Percentiles rank a stretch among this genome's conserved stretches.
Evolutionary conservation across 1,284 basidiomycete genomes (phyloP).

Genomic region (Malassezia sp.): DNA sequence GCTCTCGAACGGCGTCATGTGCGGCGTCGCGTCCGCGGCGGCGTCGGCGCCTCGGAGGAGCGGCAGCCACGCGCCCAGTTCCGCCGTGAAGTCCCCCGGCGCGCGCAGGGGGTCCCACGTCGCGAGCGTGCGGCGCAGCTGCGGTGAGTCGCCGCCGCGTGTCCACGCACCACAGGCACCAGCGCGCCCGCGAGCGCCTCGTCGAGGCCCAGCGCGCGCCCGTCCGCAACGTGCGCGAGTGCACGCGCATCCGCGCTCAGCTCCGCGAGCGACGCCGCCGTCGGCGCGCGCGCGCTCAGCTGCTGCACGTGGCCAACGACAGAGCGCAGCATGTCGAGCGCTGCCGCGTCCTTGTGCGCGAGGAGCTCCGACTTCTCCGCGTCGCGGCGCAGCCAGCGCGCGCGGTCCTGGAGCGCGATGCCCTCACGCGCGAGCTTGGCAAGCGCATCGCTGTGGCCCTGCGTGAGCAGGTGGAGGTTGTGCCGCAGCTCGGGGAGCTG

Average conservation of each 20-base stretch:
- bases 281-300: constrained; percentile 7
- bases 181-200: constrained; percentile 15
- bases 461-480: constrained; percentile 75
- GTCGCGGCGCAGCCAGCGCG: constrained; percentile 56
- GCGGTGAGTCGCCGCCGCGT: too few relatives aligned
- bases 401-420: constrained; percentile 64
- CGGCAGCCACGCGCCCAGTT: constrained; percentile 48
- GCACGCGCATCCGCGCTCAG: neutral
- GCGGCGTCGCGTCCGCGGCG: neutral
- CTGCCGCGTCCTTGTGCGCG: constrained; percentile 54
- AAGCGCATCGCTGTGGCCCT: constrained; percentile 68
- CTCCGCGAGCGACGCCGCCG: neutral
- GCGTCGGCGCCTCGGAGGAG: neutral
- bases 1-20: constrained; percentile 89
- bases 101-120: constrained; percentile 12
- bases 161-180: constrained; percentile 7
- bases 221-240: too few relatives aligned
- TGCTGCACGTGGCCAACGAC: constrained; percentile 19
- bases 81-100: neutral
- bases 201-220: constrained; percentile 7
- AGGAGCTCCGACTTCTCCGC: constrained; percentile 55
- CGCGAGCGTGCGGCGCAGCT: neutral
- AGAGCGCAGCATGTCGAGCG: constrained; percentile 50
- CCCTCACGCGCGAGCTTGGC: constrained; percentile 81
- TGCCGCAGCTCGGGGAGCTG: constrained; percentile 89